Percentiles rank a stretch among this genome's conserved stretches.
Conservation (phyloP, 1,284 basidiomycete genomes). For the Phylloboletellus chloephorus region DNA sequence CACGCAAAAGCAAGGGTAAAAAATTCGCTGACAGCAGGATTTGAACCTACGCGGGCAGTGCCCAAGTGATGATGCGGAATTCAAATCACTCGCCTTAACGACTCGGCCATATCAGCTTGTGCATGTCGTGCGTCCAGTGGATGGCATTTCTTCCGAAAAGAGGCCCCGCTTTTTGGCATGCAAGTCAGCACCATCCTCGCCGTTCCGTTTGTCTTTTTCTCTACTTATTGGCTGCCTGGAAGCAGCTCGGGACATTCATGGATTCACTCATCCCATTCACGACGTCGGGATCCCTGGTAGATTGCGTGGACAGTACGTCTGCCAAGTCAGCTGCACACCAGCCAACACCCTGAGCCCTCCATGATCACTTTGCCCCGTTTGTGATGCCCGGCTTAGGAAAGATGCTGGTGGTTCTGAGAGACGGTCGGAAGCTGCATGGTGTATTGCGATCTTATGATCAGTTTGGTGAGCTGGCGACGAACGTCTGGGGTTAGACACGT, state of each 20-base stretch:
- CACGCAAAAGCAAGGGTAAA: constrained; percentile 24
- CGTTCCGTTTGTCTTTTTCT: constrained; percentile 23
- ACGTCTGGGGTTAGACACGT: background rate
- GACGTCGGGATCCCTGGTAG: constrained; percentile 92
- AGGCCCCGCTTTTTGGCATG: background rate
- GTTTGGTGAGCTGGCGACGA: constrained; percentile 71
- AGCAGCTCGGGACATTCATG: constrained; percentile 48
- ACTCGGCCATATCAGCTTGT: constrained; percentile 72
- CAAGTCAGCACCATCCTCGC: constrained; percentile 12
- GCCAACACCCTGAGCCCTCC: constrained; percentile 46
- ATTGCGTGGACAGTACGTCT: constrained; percentile 98
- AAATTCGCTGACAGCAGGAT: constrained; percentile 69
- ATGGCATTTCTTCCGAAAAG: no score
- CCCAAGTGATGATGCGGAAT: constrained; percentile 66
- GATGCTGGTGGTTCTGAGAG: constrained; percentile 94
- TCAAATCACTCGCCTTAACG: constrained; percentile 80
- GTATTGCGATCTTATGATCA: constrained; percentile 98
- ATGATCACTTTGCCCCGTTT: constrained; percentile 29
- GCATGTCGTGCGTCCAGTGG: no score
- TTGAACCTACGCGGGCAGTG: constrained; percentile 73
- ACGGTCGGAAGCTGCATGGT: constrained; percentile 94
- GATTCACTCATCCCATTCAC: constrained; percentile 95
- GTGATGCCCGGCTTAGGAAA: constrained; percentile 65
- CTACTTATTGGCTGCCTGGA: constrained; percentile 36
- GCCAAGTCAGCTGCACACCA: constrained; percentile 49